Percentiles rank a stretch among this genome's conserved stretches.
Conservation (phyloP, 108 stramenopile genomes). For the Stephanodiscus triporus region DNA sequence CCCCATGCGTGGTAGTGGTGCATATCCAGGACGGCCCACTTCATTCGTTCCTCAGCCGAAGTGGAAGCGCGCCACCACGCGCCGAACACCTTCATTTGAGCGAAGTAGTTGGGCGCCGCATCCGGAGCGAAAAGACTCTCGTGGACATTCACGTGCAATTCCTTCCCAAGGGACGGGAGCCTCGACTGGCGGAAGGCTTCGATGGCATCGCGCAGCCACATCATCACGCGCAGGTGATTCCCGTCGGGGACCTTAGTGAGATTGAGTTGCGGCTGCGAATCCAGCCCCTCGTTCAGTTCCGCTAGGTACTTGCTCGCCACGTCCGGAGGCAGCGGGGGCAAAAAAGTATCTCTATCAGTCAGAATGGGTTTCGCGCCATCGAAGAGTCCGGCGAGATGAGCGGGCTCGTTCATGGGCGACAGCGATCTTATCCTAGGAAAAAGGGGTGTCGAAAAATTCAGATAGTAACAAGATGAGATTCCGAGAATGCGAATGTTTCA, state of each 20-base stretch:
- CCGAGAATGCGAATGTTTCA: neutral
- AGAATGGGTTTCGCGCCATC: constrained; percentile 37
- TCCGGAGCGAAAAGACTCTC: constrained; percentile 59
- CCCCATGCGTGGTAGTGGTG: constrained; percentile 86
- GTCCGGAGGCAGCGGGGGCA: constrained; percentile 61
- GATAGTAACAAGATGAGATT: neutral
- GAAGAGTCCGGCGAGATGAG: constrained; percentile 73
- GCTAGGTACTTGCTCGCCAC: constrained; percentile 51
- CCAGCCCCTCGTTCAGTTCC: constrained; percentile 42
- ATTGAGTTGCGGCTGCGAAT: constrained; percentile 7
- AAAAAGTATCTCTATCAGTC: constrained; percentile 50
- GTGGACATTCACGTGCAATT: constrained; percentile 73
- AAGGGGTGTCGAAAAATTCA: neutral
- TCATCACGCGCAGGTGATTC: constrained; percentile 70
- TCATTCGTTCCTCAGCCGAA: constrained; percentile 56
- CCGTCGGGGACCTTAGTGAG: constrained; percentile 63
- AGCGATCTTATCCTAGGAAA: constrained; percentile 46
- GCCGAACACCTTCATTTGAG: constrained; percentile 44
- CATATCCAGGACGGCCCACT: constrained; percentile 76
- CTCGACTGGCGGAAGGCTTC: constrained; percentile 66
- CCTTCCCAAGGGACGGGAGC: constrained; percentile 60
- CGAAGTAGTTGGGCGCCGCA: constrained; percentile 38
- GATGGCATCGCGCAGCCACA: constrained; percentile 73
- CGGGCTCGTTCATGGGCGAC: constrained; percentile 85
- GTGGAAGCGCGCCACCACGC: constrained; percentile 72